A percentile compares a stretch with the other conserved stretches of the same genome.
Evolutionary conservation across 2,329 filamentous ascomycete genomes (phyloP).

Genomic region (Talaromyces rugulosus): DNA sequence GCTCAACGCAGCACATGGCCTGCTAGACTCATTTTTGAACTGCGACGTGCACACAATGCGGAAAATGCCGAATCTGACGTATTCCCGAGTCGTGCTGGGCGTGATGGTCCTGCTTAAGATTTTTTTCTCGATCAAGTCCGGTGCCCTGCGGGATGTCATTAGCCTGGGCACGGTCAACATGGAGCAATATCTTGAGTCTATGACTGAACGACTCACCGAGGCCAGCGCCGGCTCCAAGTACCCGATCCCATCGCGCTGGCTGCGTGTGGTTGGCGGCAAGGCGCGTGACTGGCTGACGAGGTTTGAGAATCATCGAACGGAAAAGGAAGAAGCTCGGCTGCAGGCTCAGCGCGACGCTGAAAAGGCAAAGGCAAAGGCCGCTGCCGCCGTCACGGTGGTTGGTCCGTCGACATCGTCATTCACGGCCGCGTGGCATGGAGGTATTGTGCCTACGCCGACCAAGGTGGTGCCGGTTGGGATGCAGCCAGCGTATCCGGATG

Average conservation of each 20-base stretch:
- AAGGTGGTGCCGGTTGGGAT: not conserved
- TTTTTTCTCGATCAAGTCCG: conserved; percentile 28
- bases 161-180: conserved; percentile 26
- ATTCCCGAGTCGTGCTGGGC: conserved; percentile 28
- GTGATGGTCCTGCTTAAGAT: conserved; percentile 32
- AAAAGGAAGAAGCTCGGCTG: conserved; percentile 9
- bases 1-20: conserved; percentile 32
- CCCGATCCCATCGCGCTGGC: conserved; percentile 31
- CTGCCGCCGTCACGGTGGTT: not conserved
- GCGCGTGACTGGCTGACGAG: conserved; percentile 30
- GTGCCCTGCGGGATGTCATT: conserved; percentile 28
- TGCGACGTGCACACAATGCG: conserved; percentile 31
- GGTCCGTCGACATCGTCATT: conserved; percentile 4
- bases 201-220: conserved; percentile 27
- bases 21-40: conserved; percentile 28
- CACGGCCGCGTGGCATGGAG: conserved; percentile 9
- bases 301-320: conserved; percentile 22
- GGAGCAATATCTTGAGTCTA: conserved; percentile 27
- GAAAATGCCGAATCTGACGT: conserved; percentile 30
- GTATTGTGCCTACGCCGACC: conserved; percentile 7
- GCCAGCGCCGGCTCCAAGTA: conserved; percentile 30
- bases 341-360: not conserved
- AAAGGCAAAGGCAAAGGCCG: not conserved
- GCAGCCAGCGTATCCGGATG: not conserved
- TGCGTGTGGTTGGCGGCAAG: conserved; percentile 28